A percentile compares a stretch with the other conserved stretches of the same genome.
phyloP scores from a whole-genome alignment of 2,329 filamentous ascomycete species.

The Epichloe typhina region DNA sequence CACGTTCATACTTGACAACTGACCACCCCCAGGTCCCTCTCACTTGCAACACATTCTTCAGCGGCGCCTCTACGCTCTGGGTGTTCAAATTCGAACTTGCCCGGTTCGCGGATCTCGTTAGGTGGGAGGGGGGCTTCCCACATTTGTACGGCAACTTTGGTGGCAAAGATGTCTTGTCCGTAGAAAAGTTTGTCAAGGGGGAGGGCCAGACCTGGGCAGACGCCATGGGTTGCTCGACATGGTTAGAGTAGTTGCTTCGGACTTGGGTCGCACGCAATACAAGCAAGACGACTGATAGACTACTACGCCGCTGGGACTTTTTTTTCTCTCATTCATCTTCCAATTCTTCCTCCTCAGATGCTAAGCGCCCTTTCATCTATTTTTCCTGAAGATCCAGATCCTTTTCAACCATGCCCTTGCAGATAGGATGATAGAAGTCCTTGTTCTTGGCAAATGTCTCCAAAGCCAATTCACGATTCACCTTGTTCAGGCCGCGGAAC shows the following conservation, averaged over 20 bases:
- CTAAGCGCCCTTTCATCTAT: neutral
- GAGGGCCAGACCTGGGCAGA: slow-evolving; percentile 34
- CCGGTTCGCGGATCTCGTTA: slow-evolving; percentile 29
- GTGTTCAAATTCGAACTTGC: slow-evolving; percentile 40
- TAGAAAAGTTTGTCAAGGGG: slow-evolving; percentile 32
- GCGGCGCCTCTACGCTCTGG: slow-evolving; percentile 26
- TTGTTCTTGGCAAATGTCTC: slow-evolving; percentile 76
- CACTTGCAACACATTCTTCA: slow-evolving; percentile 33
- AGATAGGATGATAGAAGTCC: slow-evolving; percentile 94
- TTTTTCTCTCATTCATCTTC: neutral
- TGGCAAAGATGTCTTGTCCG: slow-evolving; percentile 33
- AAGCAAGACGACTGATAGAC: too few relatives aligned
- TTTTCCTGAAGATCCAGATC: slow-evolving; percentile 41
- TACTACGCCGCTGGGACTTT: too few relatives aligned
- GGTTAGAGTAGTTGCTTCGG: slow-evolving; percentile 25
- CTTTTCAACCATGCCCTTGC: slow-evolving; percentile 74
- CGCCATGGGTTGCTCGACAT: slow-evolving; percentile 25
- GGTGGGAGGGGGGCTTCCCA: slow-evolving; percentile 46
- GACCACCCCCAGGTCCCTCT: slow-evolving; percentile 24
- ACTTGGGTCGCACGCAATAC: neutral
- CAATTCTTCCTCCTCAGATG: neutral
- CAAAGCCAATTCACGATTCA: slow-evolving; percentile 61
- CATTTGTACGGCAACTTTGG: slow-evolving; percentile 49
- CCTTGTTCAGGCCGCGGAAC: slow-evolving; percentile 61
- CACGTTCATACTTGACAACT: neutral